Evolutionary conservation across 2,329 filamentous ascomycete species (phyloP), one percentile per base, ranked within the genome.

Genomic region (Didymella segeticola): DNA sequence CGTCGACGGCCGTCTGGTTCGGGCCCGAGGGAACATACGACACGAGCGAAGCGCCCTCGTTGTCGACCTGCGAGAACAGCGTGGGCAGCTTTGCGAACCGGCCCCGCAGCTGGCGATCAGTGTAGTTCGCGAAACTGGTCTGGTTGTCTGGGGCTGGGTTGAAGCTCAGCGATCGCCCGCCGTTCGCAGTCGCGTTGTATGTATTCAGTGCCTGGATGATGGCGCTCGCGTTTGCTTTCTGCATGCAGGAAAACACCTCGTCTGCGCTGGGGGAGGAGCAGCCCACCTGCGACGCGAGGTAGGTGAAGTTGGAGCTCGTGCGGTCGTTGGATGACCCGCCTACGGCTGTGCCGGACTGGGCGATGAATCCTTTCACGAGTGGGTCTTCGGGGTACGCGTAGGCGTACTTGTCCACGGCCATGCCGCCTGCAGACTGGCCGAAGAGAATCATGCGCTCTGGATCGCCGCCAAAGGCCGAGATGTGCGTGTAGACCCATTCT

Each of bases 311-410:
- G 12, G 53, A 58, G 15, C 49, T 49, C 1, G 45, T 47, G 5
- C 41, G 45, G 37, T 62, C 60, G 33, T 39, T 43, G 6, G 50
- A 54, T n/a, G 47, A 48, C 9, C 49, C 45, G n/a, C 51, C 46
- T 6, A 57, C 53, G 2, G 47, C 51, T 14, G 61, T 49, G 19
- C 64, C 64, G 17, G 64, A 67, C 47, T 77, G 69, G 1, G 75
- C 71, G 55, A 82, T 79, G 23, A 80, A 69, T 9, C 73, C 79
- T 14, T 70, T 62, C 25, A 75, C 75, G 12, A 83, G 81, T n/a
- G 81, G 79, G 26, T 82, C 77, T 0, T 76, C 47, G 3, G 60
- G 56, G 39, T 77, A 81, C 0, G 80, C 76, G 47, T 80, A 83
- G 0, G 75, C 69, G 68, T 78, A 80, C 58, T 77, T 78, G 57